Evolutionary conservation across 805 yeast species (phyloP).

Genomic region (Candida vaughaniae): DNA sequence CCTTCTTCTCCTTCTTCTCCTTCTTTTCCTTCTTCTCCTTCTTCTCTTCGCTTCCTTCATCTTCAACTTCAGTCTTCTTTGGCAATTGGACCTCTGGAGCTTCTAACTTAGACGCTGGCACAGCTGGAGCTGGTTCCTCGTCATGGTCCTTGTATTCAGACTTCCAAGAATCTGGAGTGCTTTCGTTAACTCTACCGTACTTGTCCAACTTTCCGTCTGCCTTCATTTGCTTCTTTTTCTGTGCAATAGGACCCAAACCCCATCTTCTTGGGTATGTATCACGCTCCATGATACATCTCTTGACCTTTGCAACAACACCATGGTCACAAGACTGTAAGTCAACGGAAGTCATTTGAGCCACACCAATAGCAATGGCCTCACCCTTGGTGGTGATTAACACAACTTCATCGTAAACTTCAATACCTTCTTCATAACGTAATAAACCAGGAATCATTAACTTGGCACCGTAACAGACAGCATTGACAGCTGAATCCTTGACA

Average conservation of each 20-base stretch:
- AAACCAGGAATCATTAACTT: slow-evolving; percentile 98
- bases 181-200: slow-evolving; percentile 89
- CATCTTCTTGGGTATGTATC: slow-evolving; percentile 99
- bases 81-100: slow-evolving; percentile 47
- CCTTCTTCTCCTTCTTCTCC: slow-evolving; percentile 31
- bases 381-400: slow-evolving; percentile 98
- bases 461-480: slow-evolving; percentile 98
- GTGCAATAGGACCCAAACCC: slow-evolving; percentile 99
- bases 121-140: slow-evolving; percentile 58
- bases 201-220: slow-evolving; percentile 96
- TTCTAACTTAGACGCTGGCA: slow-evolving; percentile 52
- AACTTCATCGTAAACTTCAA: slow-evolving; percentile 95
- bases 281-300: slow-evolving; percentile 99
- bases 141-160: slow-evolving; percentile 71
- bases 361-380: slow-evolving; percentile 98
- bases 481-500: slow-evolving; percentile 90
- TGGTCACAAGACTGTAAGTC: slow-evolving; percentile 96
- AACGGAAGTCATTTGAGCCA: slow-evolving; percentile 98
- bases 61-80: slow-evolving; percentile 51
- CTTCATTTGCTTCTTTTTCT: slow-evolving; percentile 97
- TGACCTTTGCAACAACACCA: slow-evolving; percentile 97
- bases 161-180: slow-evolving; percentile 93
- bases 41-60: slow-evolving; percentile 27
- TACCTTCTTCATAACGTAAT: slow-evolving; percentile 95
- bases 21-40: slow-evolving; percentile 21